Percentiles rank a stretch among this genome's conserved stretches.
phyloP scores from a whole-genome alignment of 192 early-diverging fungal genomes.

The Spizellomyces sp. region DNA sequence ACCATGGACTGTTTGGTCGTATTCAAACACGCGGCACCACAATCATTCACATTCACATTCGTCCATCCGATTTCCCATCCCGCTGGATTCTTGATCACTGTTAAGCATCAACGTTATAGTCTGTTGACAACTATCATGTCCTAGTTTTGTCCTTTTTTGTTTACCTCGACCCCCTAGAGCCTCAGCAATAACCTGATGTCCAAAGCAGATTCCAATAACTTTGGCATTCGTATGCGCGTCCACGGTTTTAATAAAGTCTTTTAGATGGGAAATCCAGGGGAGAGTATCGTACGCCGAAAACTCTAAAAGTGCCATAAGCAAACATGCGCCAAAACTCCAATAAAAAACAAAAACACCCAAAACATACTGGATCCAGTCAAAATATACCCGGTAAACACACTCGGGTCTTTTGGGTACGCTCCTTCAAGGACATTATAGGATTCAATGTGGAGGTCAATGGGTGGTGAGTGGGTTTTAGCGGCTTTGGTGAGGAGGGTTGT shows the following conservation, averaged over 20 bases:
- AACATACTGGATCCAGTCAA: conserved; percentile 44
- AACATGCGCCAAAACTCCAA: not conserved
- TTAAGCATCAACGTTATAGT: not conserved
- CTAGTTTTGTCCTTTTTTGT: not conserved
- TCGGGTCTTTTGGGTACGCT: conserved; percentile 21
- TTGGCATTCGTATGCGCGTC: conserved; percentile 39
- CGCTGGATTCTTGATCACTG: conserved; percentile 49
- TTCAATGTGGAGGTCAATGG: conserved; percentile 13
- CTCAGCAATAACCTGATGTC: conserved; percentile 78
- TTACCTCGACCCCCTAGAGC: conserved; percentile 61
- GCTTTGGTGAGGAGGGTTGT: conserved; percentile 15
- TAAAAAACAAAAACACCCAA: not conserved
- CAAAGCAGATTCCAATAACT: conserved; percentile 80
- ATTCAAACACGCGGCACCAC: conserved; percentile 28
- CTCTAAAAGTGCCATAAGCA: conserved; percentile 34
- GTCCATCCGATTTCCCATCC: conserved; percentile 76
- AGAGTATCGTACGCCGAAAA: conserved; percentile 60
- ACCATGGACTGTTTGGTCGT: conserved; percentile 7
- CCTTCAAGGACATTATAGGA: conserved; percentile 31
- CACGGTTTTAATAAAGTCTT: conserved; percentile 52
- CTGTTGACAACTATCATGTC: not conserved
- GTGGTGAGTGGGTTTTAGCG: not conserved
- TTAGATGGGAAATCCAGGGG: conserved; percentile 67
- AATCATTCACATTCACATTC: conserved; percentile 26
- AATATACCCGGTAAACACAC: conserved; percentile 35